Evolutionary conservation across 2,329 filamentous ascomycete genomes (phyloP).

Genomic region (Hortaea werneckii): DNA sequence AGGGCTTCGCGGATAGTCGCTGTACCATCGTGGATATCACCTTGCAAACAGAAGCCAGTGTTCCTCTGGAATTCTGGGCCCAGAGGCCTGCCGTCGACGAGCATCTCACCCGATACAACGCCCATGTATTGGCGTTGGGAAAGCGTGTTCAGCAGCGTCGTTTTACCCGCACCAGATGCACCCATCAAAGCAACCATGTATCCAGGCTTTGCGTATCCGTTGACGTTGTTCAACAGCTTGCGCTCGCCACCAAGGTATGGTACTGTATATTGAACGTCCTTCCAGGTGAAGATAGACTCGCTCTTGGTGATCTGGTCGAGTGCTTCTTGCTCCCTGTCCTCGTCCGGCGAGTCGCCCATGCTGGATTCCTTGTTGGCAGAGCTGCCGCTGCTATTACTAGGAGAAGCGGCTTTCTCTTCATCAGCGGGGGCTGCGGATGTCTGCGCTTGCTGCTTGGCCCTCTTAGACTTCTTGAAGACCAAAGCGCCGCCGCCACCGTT

Average conservation of each 20-base stretch:
- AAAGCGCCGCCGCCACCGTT: conserved; percentile 55
- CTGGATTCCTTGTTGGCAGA: conserved; percentile 21
- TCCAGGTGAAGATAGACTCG: conserved; percentile 61
- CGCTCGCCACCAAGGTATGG: conserved; percentile 54
- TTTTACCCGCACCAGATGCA: conserved; percentile 73
- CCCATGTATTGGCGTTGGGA: conserved; percentile 61
- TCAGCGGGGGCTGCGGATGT: conserved; percentile 40
- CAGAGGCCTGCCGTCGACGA: conserved; percentile 57
- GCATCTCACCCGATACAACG: conserved; percentile 56
- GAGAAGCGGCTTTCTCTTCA: conserved; percentile 43
- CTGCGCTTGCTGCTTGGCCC: conserved; percentile 47
- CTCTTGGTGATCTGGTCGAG: conserved; percentile 44
- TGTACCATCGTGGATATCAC: conserved; percentile 60
- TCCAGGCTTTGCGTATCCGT: conserved; percentile 70
- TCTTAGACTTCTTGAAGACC: conserved; percentile 60
- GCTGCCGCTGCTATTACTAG: conserved; percentile 20
- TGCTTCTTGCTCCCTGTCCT: conserved; percentile 31
- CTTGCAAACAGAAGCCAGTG: conserved; percentile 63
- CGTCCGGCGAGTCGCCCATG: conserved; percentile 17
- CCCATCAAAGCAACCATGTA: conserved; percentile 74
- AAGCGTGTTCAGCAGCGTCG: conserved; percentile 67
- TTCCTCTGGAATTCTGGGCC: conserved; percentile 56
- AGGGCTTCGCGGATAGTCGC: conserved; percentile 58
- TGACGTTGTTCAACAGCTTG: conserved; percentile 58
- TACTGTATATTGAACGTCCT: conserved; percentile 61